phyloP scores from a whole-genome alignment of 495 filamentous ascomycete genomes.

The Neurospora sp. region DNA sequence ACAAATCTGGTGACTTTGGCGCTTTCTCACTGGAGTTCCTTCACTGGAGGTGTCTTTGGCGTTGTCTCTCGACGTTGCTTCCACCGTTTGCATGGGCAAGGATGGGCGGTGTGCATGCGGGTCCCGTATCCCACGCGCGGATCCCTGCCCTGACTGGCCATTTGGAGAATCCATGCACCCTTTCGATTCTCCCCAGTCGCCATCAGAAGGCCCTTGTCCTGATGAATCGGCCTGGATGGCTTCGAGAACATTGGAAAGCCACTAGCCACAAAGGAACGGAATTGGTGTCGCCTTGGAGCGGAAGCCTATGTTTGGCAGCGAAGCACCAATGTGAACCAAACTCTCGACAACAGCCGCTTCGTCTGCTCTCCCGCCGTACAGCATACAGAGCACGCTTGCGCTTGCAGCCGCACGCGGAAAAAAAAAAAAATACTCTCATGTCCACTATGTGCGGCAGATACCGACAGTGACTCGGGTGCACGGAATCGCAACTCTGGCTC shows the following conservation, averaged over 20 bases:
- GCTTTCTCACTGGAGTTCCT: neutral
- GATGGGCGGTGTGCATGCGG: conserved; percentile 19
- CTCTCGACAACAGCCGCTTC: neutral
- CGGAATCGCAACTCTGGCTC: neutral
- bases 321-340: neutral
- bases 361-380: neutral
- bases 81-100: conserved; percentile 17
- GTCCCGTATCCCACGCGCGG: conserved; percentile 3
- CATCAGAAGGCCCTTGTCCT: neutral
- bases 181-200: conserved; percentile 1
- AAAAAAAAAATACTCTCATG: neutral
- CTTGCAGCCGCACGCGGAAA: neutral
- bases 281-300: neutral
- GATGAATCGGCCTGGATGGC: neutral
- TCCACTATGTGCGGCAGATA: neutral
- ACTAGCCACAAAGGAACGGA: neutral
- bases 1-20: neutral
- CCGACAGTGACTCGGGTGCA: neutral
- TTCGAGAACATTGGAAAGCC: neutral
- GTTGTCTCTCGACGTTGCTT: conserved; percentile 4
- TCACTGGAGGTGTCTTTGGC: conserved; percentile 1
- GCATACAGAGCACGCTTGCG: neutral
- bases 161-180: conserved; percentile 20
- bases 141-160: conserved; percentile 7
- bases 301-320: neutral